Conservation (phyloP, 257 asterid genomes). For the Plectranthus barbatus region DNA sequence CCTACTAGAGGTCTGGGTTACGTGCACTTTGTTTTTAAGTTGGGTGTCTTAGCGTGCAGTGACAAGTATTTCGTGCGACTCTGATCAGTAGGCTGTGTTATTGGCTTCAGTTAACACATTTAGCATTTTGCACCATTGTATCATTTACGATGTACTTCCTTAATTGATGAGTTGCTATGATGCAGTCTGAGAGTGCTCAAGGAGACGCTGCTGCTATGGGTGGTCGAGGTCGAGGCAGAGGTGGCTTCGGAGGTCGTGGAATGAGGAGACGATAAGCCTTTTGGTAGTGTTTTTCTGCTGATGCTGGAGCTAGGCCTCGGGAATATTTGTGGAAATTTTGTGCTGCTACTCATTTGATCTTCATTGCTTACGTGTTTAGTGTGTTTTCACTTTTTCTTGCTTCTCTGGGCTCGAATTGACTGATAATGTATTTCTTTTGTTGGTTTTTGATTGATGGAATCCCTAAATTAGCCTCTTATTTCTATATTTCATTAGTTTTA, state of each 20-base stretch:
- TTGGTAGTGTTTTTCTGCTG: neutral
- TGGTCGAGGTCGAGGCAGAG: conserved; percentile 44
- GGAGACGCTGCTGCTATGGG: conserved; percentile 98
- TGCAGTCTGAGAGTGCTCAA: conserved; percentile 98
- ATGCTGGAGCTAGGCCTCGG: neutral
- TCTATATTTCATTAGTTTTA: no score
- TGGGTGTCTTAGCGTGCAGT: neutral
- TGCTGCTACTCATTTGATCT: neutral
- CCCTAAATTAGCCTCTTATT: no score
- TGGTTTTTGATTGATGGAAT: neutral
- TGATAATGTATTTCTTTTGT: neutral
- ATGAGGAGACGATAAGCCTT: conserved; percentile 56
- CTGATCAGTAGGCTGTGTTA: neutral
- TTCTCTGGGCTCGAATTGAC: neutral
- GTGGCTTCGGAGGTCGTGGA: conserved; percentile 68
- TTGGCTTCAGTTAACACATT: neutral
- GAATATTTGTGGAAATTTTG: neutral
- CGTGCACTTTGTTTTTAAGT: neutral
- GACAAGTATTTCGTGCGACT: neutral
- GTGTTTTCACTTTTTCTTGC: neutral
- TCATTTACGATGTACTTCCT: neutral
- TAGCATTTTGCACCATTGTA: neutral
- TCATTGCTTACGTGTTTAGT: neutral
- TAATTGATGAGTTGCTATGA: neutral
- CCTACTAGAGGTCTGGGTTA: neutral